These are phyloP conservation scores for Paecilomyces dactylethromorphus DNA, from an alignment of 2,329 filamentous ascomycete species.

Conservation along the genomic window DNA sequence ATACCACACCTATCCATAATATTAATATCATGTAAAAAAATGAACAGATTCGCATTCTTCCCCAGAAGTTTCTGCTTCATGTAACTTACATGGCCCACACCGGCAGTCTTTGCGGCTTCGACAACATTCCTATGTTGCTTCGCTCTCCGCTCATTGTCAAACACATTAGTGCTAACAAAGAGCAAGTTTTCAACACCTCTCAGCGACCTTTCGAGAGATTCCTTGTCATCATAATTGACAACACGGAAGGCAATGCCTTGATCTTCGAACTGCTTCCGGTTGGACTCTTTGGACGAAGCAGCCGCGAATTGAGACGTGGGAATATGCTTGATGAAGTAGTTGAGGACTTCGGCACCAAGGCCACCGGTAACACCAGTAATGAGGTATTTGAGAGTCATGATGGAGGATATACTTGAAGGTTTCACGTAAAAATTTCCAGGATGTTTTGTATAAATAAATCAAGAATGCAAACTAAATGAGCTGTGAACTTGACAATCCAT, in stretches of 20 bases:
- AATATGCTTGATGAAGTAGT: constrained; percentile 26
- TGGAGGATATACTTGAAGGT: not conserved
- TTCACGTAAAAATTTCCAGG: no score
- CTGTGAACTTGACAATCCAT: no score
- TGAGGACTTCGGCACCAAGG: constrained; percentile 26
- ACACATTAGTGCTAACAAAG: constrained; percentile 50
- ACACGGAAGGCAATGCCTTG: constrained; percentile 45
- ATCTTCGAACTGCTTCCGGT: constrained; percentile 30
- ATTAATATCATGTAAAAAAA: not conserved
- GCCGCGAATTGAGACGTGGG: constrained; percentile 43
- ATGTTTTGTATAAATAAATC: no score
- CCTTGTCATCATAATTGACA: constrained; percentile 46
- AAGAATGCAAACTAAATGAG: no score
- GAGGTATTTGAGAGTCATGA: constrained; percentile 31
- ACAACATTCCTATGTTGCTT: constrained; percentile 46
- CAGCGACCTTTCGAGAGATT: constrained; percentile 44
- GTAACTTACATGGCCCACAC: constrained; percentile 43
- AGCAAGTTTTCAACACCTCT: constrained; percentile 48
- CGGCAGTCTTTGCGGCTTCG: constrained; percentile 46
- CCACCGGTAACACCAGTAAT: constrained; percentile 33
- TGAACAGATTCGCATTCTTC: not conserved
- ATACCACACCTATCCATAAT: constrained; percentile 42
- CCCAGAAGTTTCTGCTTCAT: not conserved
- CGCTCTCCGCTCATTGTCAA: constrained; percentile 41
- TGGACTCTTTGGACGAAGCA: constrained; percentile 42